Base-by-base conservation (phyloP, 371 early-diverging fungal species). In the Mortierella polycephala region DNA sequence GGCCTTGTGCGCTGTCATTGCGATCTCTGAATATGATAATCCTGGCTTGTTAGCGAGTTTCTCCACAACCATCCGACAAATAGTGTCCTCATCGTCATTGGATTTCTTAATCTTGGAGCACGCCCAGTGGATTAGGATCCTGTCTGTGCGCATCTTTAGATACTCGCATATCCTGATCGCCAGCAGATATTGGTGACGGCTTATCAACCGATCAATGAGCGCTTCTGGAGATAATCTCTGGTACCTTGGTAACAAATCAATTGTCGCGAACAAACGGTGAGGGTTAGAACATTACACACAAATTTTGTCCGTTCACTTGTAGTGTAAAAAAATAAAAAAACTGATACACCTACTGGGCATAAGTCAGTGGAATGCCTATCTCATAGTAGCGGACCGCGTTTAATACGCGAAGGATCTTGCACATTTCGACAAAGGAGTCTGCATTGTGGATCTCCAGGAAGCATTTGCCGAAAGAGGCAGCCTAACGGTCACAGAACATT, bases 391-490 rank as follows among this genome's bases (percentile, higher is more conserved):
- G 88, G 50, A 97, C 87, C n/a, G 93, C 90, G 79, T 98, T 98
- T 76, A 98, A 77, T 0, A 98, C 92, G 12, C 98, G 90, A 23
- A 98, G 80, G 8, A 85, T 82, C 62, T 91, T 91, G 62, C 96
- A 95, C 93, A 94, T 93, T 50, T 93, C 90, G 14, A 96, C 96
- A 83, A 98, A 95, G 37, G 86, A 87, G 64, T 93, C 92, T 0
- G 95, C 89, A 65, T 94, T 91, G 70, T 95, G 96, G 12, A 88
- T 83, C 18, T 94, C 92, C 62, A 98, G 64, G 64, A 96, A 99
- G 57, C 92, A 88, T 82, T 97, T 97, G 41, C 99, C 99, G 84
- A 97, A 95, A 0, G 96, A 95, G 0, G 98, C 98, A 0, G 99
- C 97, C 86, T 93, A 71, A 52, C 14, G 3, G 54, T 30, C n/a